Evolutionary conservation across 2,329 filamentous ascomycete genomes (phyloP).

Genomic region (Emericellopsis cladophorae): DNA sequence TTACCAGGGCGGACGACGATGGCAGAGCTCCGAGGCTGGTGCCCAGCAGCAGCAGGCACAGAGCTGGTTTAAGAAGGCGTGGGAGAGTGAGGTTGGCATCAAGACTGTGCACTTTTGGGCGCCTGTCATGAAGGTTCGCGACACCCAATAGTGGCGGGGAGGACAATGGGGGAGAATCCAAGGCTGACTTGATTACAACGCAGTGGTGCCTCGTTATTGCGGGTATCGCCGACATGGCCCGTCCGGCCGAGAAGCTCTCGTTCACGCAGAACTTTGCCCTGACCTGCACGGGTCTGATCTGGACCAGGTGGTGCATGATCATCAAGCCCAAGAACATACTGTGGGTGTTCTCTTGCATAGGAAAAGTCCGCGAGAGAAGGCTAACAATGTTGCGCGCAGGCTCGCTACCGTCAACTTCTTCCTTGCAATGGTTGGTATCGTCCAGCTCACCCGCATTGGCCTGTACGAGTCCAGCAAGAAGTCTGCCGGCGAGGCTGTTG

Average conservation of each 20-base stretch:
- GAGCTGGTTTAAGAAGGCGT: conserved; percentile 64
- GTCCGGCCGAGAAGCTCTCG: conserved; percentile 85
- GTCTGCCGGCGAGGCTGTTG: conserved; percentile 8
- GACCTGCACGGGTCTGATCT: conserved; percentile 85
- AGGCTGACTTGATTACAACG: conserved; percentile 1
- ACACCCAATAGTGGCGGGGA: not conserved
- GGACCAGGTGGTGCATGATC: conserved; percentile 97
- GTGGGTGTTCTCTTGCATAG: conserved; percentile 31
- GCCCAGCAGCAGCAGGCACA: conserved; percentile 24
- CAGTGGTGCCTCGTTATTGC: conserved; percentile 89
- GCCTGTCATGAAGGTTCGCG: conserved; percentile 67
- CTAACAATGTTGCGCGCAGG: conserved; percentile 24
- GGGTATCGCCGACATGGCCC: conserved; percentile 81
- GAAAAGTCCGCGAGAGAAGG: not conserved
- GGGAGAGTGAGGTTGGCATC: conserved; percentile 67
- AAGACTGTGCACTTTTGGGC: conserved; percentile 99
- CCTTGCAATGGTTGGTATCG: conserved; percentile 74
- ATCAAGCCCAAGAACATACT: conserved; percentile 90
- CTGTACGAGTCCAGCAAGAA: conserved; percentile 51
- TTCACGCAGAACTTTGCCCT: conserved; percentile 85
- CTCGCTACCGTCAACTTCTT: conserved; percentile 97
- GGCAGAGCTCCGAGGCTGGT: conserved; percentile 54
- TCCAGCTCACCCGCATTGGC: conserved; percentile 70
- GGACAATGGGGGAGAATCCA: not conserved
- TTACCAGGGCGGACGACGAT: conserved; percentile 34